Percentiles rank a stretch among this genome's conserved stretches.
phyloP scores from a whole-genome alignment of 495 filamentous ascomycete genomes.

The Sordaria brevicollis region DNA sequence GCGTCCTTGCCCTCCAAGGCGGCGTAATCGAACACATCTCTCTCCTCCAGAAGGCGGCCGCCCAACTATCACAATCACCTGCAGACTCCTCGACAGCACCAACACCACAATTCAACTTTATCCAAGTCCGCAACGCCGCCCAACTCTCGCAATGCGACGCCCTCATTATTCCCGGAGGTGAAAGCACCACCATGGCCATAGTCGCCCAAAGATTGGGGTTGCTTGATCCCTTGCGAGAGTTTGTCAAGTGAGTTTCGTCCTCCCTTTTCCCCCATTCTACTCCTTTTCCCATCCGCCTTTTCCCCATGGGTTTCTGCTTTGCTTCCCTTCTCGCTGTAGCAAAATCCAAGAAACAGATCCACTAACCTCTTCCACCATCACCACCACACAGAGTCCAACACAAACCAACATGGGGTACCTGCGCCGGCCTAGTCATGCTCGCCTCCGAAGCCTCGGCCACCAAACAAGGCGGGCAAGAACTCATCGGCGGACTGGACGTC shows the following conservation, averaged over 20 bases:
- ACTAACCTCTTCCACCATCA: not conserved
- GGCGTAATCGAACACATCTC: slow-evolving; percentile 84
- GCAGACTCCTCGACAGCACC: not conserved
- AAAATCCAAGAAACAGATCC: not conserved
- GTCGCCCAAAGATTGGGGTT: slow-evolving; percentile 72
- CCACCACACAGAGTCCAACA: slow-evolving; percentile 38
- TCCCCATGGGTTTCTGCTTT: not conserved
- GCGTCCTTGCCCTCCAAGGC: slow-evolving; percentile 87
- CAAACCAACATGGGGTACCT: slow-evolving; percentile 93
- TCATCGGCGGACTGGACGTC: slow-evolving; percentile 87
- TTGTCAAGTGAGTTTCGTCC: slow-evolving; percentile 68
- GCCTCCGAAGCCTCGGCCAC: slow-evolving; percentile 79
- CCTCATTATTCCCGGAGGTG: slow-evolving; percentile 84
- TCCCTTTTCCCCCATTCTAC: not conserved
- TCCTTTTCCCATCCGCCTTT: not conserved
- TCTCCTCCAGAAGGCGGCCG: slow-evolving; percentile 56
- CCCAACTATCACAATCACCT: slow-evolving; percentile 11
- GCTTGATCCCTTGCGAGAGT: slow-evolving; percentile 76
- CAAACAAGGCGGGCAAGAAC: slow-evolving; percentile 84
- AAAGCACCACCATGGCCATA: slow-evolving; percentile 87
- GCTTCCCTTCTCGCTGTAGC: not conserved
- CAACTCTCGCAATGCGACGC: slow-evolving; percentile 69
- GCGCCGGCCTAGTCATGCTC: slow-evolving; percentile 87
- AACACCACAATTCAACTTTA: slow-evolving; percentile 41
- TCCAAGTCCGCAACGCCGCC: slow-evolving; percentile 66